Conservation (phyloP, 495 filamentous ascomycete genomes). For the Tuber umbilicatum region DNA sequence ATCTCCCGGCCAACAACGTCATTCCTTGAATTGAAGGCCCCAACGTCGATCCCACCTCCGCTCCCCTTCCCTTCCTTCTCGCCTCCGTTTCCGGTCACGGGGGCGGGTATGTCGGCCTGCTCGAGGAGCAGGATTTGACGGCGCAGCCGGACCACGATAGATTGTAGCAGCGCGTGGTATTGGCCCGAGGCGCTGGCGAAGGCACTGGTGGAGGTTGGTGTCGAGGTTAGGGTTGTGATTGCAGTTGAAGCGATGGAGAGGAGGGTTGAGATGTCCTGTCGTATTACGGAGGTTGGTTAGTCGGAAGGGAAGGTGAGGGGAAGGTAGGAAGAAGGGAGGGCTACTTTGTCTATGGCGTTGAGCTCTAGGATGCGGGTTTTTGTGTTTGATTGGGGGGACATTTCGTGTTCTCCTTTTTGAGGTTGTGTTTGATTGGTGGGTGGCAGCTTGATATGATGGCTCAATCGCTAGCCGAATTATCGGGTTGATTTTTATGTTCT, state of each 20-base stretch:
- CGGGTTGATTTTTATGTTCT: not conserved
- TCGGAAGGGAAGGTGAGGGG: not conserved
- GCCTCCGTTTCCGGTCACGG: constrained; percentile 11
- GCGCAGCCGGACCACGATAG: constrained; percentile 54
- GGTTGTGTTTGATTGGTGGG: not conserved
- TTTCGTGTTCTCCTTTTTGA: constrained; percentile 8
- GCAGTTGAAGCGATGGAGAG: constrained; percentile 33
- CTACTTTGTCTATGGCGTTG: constrained; percentile 36
- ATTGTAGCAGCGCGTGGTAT: constrained; percentile 56
- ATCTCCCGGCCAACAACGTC: constrained; percentile 59
- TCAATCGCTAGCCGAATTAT: not conserved
- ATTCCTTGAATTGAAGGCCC: constrained; percentile 63
- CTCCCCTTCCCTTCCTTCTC: constrained; percentile 32
- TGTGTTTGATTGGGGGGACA: constrained; percentile 26
- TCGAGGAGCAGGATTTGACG: constrained; percentile 60
- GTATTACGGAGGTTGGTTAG: constrained; percentile 2
- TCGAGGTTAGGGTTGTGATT: constrained; percentile 31
- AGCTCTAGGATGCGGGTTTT: constrained; percentile 34
- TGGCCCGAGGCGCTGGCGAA: constrained; percentile 53
- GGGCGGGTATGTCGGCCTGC: constrained; percentile 52
- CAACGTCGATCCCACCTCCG: constrained; percentile 56
- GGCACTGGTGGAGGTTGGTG: constrained; percentile 18
- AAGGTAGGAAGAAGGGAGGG: not conserved
- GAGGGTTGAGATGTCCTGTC: constrained; percentile 36
- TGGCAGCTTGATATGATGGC: not conserved